Evolutionary conservation across 2,329 filamentous ascomycete genomes (phyloP).

Genomic region (Emergomyces africanus): DNA sequence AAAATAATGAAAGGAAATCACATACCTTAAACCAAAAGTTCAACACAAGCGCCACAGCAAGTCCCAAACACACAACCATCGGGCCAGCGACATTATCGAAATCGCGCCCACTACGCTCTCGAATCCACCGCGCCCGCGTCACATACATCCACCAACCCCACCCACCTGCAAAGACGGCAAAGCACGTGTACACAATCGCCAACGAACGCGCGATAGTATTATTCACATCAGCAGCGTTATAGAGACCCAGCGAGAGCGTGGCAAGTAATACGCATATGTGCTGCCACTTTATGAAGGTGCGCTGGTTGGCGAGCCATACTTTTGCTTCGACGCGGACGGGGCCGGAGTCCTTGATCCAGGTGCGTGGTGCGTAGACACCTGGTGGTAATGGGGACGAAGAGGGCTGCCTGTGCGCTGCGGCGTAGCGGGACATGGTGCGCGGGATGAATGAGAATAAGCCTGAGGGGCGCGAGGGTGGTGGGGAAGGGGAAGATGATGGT

Average conservation of each 20-base stretch:
- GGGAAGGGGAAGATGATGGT: constrained; percentile 16
- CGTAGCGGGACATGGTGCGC: constrained; percentile 65
- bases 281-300: constrained; percentile 98
- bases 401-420: constrained; percentile 34
- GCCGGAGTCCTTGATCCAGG: constrained; percentile 91
- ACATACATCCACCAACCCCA: constrained; percentile 86
- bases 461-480: constrained; percentile 37
- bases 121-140: constrained; percentile 63
- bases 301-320: constrained; percentile 97
- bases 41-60: constrained; percentile 65
- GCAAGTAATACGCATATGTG: constrained; percentile 84
- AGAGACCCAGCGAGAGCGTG: constrained; percentile 68
- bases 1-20: constrained; percentile 1
- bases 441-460: constrained; percentile 62
- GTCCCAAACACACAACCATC: constrained; percentile 63
- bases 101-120: constrained; percentile 75
- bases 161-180: constrained; percentile 67
- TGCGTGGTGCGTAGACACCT: constrained; percentile 71
- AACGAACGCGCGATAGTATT: constrained; percentile 65
- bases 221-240: constrained; percentile 66
- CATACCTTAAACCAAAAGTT: constrained; percentile 73
- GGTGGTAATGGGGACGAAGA: constrained; percentile 52
- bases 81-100: constrained; percentile 86
- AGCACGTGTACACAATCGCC: constrained; percentile 68
- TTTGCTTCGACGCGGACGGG: constrained; percentile 91